Evolutionary conservation across 2,329 filamentous ascomycete species (phyloP), one percentile per base, ranked within the genome.

Genomic region (Pseudopyricularia cyperi): DNA sequence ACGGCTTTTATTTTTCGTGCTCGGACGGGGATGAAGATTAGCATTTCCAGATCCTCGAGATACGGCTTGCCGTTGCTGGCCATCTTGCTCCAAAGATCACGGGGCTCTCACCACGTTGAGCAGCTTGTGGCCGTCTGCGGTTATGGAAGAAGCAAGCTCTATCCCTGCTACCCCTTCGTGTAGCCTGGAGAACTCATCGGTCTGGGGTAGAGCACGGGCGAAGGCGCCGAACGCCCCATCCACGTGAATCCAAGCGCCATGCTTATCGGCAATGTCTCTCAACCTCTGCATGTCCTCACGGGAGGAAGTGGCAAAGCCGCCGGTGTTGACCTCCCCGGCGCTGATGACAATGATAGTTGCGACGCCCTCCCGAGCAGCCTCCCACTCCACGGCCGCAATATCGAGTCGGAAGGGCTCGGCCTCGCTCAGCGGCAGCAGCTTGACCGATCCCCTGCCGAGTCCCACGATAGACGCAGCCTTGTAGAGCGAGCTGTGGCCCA

Each of bases 151-250:
- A 3, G 87, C 89, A 2, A 95, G 71, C 55, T 95, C 84, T 12
- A 96, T 65, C 1, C 87, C 87, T 4, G 77, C 73, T 1, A 68
- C 74, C 54, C 67, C 73, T 34, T 63, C 66, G 53, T 67, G 80
- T 55, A 80, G 68, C 12, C 64, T 53, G 3, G 68, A 62, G 61
- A 86, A 89, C 52, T 83, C 76, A 1, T 72, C 63, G 9, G 62
- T 71, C 0, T 72, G 63, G 0, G 78, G 74, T 1, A 96, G 72
- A 1, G 81, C 65, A 14, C 89, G 77, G 1, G 79, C 85, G 62
- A 94, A 89, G 12, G 95, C 76, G 0, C 91, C 91, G 63, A 97
- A 95, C 0, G 91, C 90, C 46, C 85, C 90, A 61, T 96, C 91
- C 7, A 91, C 82, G 65, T 97, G 91, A 37, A 96, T 74, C 90